A percentile compares a stretch with the other conserved stretches of the same genome.
Conservation (phyloP, 2,329 filamentous ascomycete genomes). For the Botryotinia calthae region DNA sequence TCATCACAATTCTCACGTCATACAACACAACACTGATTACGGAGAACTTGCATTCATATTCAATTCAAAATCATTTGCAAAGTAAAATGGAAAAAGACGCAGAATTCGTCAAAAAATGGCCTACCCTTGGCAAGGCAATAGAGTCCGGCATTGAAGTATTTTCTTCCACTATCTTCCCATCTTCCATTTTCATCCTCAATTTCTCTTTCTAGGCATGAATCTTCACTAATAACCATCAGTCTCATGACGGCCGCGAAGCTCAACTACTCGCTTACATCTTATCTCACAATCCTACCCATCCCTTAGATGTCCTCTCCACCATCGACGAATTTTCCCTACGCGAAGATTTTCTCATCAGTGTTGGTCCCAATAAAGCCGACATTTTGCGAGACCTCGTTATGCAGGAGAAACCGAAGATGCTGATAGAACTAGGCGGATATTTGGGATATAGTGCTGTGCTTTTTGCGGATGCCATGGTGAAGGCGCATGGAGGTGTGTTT, state of each 20-base stretch:
- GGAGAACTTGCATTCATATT: neutral
- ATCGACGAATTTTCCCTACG: conserved; percentile 67
- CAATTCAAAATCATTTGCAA: neutral
- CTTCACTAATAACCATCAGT: conserved; percentile 32
- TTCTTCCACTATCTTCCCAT: neutral
- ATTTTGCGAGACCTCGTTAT: conserved; percentile 66
- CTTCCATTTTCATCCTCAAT: neutral
- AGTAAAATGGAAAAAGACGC: neutral
- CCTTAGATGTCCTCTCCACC: conserved; percentile 59
- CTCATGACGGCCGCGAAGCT: conserved; percentile 70
- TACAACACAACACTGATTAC: neutral
- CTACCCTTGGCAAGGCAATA: neutral
- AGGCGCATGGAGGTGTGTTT: neutral
- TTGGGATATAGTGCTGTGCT: conserved; percentile 78
- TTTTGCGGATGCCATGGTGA: conserved; percentile 64
- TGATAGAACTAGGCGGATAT: conserved; percentile 78
- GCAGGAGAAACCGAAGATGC: conserved; percentile 61
- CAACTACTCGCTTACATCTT: conserved; percentile 69
- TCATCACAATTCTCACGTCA: neutral
- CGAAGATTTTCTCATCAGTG: conserved; percentile 73
- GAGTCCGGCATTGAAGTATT: conserved; percentile 2
- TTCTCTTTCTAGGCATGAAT: neutral
- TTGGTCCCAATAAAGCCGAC: conserved; percentile 68
- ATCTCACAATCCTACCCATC: conserved; percentile 58
- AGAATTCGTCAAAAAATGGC: conserved; percentile 1